These are phyloP conservation scores for Leucocoprinus leucothites DNA, from an alignment of 768 basidiomycete genomes.

Conservation along the genomic window DNA sequence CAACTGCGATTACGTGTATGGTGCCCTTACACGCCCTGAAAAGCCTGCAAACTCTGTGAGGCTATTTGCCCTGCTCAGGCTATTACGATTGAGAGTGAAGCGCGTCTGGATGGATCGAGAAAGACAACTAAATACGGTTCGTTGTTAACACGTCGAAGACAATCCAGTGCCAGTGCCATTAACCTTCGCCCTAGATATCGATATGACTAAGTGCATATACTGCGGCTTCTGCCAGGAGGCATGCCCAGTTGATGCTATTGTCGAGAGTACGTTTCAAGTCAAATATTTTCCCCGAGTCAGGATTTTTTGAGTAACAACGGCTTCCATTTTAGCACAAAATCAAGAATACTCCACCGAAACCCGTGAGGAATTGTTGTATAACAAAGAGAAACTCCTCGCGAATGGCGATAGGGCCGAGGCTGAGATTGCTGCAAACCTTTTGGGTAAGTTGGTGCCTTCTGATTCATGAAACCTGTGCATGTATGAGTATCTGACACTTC, in stretches of 20 bases:
- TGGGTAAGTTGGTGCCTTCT: conserved; percentile 44
- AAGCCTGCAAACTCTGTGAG: conserved; percentile 98
- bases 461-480: conserved; percentile 11
- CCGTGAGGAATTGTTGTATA: conserved; percentile 96
- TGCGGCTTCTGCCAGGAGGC: conserved; percentile 99
- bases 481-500: conserved; percentile 20
- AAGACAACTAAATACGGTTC: conserved; percentile 96
- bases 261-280: conserved; percentile 73
- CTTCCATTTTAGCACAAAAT: conserved; percentile 73
- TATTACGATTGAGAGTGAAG: conserved; percentile 98
- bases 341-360: conserved; percentile 98
- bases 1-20: neutral
- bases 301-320: conserved; percentile 5
- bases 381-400: conserved; percentile 97
- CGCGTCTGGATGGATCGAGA: conserved; percentile 91
- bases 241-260: conserved; percentile 98
- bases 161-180: conserved; percentile 10
- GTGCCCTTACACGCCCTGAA: conserved; percentile 8
- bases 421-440: conserved; percentile 93
- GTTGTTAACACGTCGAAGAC: conserved; percentile 19
- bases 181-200: conserved; percentile 64
- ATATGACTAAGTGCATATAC: conserved; percentile 99
- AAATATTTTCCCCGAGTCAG: neutral
- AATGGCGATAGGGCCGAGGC: conserved; percentile 97
- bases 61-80: conserved; percentile 99